Percentiles rank a stretch among this genome's conserved stretches.
phyloP scores from a whole-genome alignment of 805 yeast species.

The Vanderwaltozyma verrucispora region DNA sequence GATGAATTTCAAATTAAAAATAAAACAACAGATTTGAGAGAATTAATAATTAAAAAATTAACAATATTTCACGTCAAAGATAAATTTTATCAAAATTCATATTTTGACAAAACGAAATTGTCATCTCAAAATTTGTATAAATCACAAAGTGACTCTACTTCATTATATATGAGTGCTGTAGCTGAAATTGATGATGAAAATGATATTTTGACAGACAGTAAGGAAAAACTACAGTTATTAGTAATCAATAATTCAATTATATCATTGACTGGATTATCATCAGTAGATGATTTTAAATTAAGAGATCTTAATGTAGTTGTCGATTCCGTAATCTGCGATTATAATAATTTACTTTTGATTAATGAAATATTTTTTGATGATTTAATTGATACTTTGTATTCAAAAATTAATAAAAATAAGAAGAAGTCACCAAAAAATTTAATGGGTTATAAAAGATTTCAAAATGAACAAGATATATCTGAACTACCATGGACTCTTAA shows the following conservation, averaged over 20 bases:
- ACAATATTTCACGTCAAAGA: slow-evolving; percentile 4
- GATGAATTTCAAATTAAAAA: slow-evolving; percentile 8
- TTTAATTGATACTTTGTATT: not conserved
- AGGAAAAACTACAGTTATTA: not conserved
- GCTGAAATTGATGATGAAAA: slow-evolving; percentile 34
- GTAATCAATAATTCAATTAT: not conserved
- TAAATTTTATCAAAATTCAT: not conserved
- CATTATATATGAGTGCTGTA: slow-evolving; percentile 76
- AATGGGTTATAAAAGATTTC: slow-evolving; percentile 2
- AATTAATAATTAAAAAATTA: not conserved
- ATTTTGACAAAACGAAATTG: no score
- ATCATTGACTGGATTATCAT: not conserved
- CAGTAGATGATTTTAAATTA: not conserved
- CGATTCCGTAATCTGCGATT: not conserved
- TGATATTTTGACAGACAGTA: not conserved
- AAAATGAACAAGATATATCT: slow-evolving; percentile 2
- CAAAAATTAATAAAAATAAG: not conserved
- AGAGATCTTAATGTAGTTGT: not conserved
- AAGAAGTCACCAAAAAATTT: not conserved
- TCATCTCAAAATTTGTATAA: not conserved
- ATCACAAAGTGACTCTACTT: slow-evolving; percentile 30
- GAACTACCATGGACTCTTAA: not conserved
- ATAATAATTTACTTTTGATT: not conserved
- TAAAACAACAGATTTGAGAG: not conserved
- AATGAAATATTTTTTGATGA: not conserved